Evolutionary conservation across 2,329 filamentous ascomycete species (phyloP).

Genomic region (Diaporthe capsici): DNA sequence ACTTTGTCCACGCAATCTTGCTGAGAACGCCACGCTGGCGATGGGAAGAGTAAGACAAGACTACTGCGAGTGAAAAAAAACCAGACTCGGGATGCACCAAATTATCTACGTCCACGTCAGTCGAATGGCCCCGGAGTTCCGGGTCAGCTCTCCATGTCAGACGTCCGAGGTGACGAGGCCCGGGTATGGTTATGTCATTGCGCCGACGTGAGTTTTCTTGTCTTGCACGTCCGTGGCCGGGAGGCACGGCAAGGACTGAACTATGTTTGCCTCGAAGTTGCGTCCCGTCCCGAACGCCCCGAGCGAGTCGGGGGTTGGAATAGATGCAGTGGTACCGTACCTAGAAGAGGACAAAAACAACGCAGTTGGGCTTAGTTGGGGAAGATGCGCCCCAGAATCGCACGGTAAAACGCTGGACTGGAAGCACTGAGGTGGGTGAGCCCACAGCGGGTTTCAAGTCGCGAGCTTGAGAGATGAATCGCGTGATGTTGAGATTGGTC

Average conservation of each 20-base stretch:
- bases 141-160: neutral
- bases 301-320: neutral
- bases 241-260: neutral
- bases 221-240: neutral
- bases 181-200: neutral
- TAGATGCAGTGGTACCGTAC: neutral
- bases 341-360: neutral
- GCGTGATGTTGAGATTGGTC: conserved; percentile 16
- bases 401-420: neutral
- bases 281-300: neutral
- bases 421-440: conserved; percentile 12
- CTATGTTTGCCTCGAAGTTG: neutral
- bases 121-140: conserved; percentile 3
- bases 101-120: neutral
- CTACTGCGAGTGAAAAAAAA: neutral
- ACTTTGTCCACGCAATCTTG: neutral
- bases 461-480: conserved; percentile 28
- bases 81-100: neutral
- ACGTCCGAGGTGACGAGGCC: conserved; percentile 1
- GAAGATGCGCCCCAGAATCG: neutral
- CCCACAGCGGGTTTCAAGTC: conserved; percentile 22
- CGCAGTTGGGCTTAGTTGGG: neutral
- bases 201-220: conserved; percentile 11
- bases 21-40: neutral
- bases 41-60: neutral